Percentiles rank a stretch among this genome's conserved stretches.
These are phyloP conservation scores for Rauvolfia tetraphylla DNA, from an alignment of 257 asterid species.

Conservation along the genomic window DNA sequence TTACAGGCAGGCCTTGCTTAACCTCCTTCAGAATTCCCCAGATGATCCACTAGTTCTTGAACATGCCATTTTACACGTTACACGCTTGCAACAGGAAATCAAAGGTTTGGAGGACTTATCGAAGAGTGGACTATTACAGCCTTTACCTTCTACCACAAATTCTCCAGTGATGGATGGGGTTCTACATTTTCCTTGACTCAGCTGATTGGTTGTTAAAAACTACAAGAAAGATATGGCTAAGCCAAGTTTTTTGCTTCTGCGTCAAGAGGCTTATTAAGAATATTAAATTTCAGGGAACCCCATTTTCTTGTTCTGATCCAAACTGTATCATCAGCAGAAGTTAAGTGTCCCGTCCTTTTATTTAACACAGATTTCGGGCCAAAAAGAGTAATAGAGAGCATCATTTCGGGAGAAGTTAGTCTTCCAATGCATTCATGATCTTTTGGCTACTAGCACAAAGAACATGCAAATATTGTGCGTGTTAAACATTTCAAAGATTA, in stretches of 20 bases:
- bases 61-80: conserved; percentile 5
- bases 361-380: neutral
- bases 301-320: neutral
- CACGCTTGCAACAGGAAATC: neutral
- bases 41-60: conserved; percentile 5
- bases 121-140: neutral
- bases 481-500: too few relatives aligned
- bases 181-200: neutral
- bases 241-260: neutral
- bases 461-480: too few relatives aligned
- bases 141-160: neutral
- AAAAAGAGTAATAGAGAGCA: neutral
- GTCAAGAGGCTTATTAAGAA: neutral
- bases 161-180: neutral
- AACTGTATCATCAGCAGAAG: neutral
- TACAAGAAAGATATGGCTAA: conserved; percentile 5
- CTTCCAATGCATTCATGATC: too few relatives aligned
- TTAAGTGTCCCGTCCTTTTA: neutral
- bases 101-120: conserved; percentile 6
- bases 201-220: neutral
- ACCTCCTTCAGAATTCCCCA: conserved; percentile 2
- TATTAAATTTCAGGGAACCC: too few relatives aligned
- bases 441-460: too few relatives aligned
- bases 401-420: neutral
- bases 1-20: conserved; percentile 4